A percentile compares a stretch with the other conserved stretches of the same genome.
These are phyloP conservation scores for Ambrosia artemisiifolia DNA, from an alignment of 129 eudicot genomes.

Conservation along the genomic window DNA sequence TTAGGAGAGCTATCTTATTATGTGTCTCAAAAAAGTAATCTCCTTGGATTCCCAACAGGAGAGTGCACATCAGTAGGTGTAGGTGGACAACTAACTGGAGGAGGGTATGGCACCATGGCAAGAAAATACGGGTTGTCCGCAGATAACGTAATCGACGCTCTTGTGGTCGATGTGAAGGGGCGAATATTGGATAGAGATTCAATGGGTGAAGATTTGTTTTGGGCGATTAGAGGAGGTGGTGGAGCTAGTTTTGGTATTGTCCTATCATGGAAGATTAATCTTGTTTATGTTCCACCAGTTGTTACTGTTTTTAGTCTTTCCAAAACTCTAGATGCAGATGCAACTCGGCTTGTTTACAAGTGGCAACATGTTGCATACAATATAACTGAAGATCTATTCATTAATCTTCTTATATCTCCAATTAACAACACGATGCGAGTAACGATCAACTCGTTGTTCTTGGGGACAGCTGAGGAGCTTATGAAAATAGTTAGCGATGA, in stretches of 20 bases:
- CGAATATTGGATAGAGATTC: neutral
- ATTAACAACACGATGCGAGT: neutral
- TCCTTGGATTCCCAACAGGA: conserved; percentile 1
- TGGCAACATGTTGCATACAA: neutral
- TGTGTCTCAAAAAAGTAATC: neutral
- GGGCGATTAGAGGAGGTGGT: conserved; percentile 4
- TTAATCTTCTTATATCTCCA: neutral
- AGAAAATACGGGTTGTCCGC: neutral
- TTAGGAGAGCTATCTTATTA: neutral
- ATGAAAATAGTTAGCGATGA: neutral
- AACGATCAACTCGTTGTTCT: neutral
- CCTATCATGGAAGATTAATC: neutral
- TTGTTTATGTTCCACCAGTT: neutral
- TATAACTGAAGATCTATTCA: neutral
- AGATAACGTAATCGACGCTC: conserved; percentile 1
- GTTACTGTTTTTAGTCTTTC: conserved; percentile 1
- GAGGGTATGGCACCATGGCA: neutral
- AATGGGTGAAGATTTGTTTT: conserved; percentile 14
- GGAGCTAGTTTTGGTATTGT: conserved; percentile 4
- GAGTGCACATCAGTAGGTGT: conserved; percentile 3
- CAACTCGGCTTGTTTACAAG: neutral
- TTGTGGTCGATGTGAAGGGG: neutral
- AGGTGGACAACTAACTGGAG: neutral
- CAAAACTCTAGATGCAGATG: neutral
- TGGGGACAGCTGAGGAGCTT: neutral